A percentile compares a stretch with the other conserved stretches of the same genome.
phyloP scores from a whole-genome alignment of 108 stramenopile species.

The Chaetoceros tenuissimus region DNA sequence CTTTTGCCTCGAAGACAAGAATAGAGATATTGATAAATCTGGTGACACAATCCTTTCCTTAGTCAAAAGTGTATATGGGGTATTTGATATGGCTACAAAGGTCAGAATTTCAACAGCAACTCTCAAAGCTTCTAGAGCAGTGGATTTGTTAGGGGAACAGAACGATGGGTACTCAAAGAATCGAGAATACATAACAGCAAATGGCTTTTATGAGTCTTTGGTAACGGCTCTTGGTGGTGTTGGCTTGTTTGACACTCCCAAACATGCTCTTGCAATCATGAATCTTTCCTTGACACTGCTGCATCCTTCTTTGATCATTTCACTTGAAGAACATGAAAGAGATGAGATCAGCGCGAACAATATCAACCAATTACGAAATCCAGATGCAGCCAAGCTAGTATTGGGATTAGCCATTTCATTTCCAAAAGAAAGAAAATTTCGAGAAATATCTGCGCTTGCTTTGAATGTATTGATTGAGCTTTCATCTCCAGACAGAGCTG shows the following conservation, averaged over 20 bases:
- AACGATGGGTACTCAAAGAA: conserved; percentile 33
- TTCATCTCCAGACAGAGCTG: conserved; percentile 54
- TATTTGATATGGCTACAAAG: conserved; percentile 46
- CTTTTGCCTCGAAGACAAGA: conserved; percentile 35
- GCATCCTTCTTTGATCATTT: conserved; percentile 44
- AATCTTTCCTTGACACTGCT: conserved; percentile 64
- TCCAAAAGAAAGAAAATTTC: conserved; percentile 34
- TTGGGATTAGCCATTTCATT: conserved; percentile 61
- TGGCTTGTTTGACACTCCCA: conserved; percentile 34
- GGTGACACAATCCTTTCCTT: conserved; percentile 29
- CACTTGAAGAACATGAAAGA: conserved; percentile 20
- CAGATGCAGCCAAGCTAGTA: conserved; percentile 67
- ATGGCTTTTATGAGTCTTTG: conserved; percentile 70
- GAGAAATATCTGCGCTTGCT: conserved; percentile 48
- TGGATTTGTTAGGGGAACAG: conserved; percentile 25
- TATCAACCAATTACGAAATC: conserved; percentile 48
- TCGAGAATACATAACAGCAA: conserved; percentile 46
- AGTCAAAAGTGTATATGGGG: conserved; percentile 35
- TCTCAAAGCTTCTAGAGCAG: conserved; percentile 5
- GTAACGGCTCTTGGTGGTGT: conserved; percentile 51
- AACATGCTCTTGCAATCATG: conserved; percentile 33
- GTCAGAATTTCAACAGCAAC: conserved; percentile 21
- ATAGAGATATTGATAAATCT: conserved; percentile 8
- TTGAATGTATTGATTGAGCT: conserved; percentile 65
- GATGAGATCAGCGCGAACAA: conserved; percentile 4